Evolutionary conservation across 805 yeast genomes (phyloP).

Genomic region (Yarrowia deformans): DNA sequence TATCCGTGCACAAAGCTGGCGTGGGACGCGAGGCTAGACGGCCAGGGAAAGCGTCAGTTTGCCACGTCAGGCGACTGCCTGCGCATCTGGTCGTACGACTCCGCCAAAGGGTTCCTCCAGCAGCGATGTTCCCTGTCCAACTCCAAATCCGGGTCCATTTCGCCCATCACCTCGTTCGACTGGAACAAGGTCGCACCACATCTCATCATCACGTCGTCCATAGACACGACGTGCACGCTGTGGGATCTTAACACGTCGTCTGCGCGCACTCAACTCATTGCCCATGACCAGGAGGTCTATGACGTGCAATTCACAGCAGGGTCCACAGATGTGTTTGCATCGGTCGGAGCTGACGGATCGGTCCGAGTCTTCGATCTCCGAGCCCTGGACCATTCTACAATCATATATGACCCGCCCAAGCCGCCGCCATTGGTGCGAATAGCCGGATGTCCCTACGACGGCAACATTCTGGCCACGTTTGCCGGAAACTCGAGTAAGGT

Average conservation of each 20-base stretch:
- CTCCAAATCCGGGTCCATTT: conserved; percentile 58
- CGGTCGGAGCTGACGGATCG: conserved; percentile 95
- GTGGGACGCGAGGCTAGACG: conserved; percentile 63
- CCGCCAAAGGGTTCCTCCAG: conserved; percentile 48
- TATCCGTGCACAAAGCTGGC: conserved; percentile 75
- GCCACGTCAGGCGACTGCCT: conserved; percentile 78
- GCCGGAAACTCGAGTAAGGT: conserved; percentile 73
- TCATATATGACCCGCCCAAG: conserved; percentile 73
- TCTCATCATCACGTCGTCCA: conserved; percentile 79
- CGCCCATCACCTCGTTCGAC: conserved; percentile 93
- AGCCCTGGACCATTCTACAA: conserved; percentile 89
- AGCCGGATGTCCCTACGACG: conserved; percentile 79
- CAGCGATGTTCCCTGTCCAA: conserved; percentile 55
- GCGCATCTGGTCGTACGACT: conserved; percentile 64
- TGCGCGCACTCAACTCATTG: conserved; percentile 92
- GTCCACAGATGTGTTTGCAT: conserved; percentile 79
- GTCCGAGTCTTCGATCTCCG: conserved; percentile 91
- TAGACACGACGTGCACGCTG: conserved; percentile 95
- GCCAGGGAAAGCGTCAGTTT: conserved; percentile 56
- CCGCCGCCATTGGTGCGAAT: conserved; percentile 72
- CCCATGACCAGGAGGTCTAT: conserved; percentile 94
- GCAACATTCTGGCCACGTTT: conserved; percentile 82
- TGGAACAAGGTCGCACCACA: conserved; percentile 82
- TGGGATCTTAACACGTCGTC: conserved; percentile 81
- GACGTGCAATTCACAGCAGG: conserved; percentile 86